phyloP scores from a whole-genome alignment of 805 yeast genomes.

The Saccharomycopsis fibuligera region DNA sequence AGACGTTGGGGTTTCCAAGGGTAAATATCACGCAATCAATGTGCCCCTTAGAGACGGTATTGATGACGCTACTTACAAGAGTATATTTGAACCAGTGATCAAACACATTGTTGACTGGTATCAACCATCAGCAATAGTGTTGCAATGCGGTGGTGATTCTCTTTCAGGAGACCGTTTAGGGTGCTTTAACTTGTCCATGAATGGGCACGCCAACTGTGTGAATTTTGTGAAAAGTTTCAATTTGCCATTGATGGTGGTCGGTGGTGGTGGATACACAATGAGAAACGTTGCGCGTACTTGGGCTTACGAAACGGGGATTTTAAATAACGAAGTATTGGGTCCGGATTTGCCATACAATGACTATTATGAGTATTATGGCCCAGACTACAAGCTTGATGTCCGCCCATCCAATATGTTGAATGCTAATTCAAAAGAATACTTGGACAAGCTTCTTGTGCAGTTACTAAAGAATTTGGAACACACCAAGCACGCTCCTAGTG shows the following conservation, averaged over 20 bases:
- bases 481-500: conserved; percentile 96
- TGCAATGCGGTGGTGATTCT: conserved; percentile 98
- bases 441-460: conserved; percentile 74
- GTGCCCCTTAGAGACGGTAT: conserved; percentile 91
- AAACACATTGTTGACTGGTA: conserved; percentile 73
- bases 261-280: conserved; percentile 99
- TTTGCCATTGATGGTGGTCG: conserved; percentile 86
- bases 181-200: conserved; percentile 87
- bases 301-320: conserved; percentile 87
- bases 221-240: conserved; percentile 79
- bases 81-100: conserved; percentile 85
- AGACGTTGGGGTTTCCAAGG: conserved; percentile 79
- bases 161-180: conserved; percentile 94
- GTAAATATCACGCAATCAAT: conserved; percentile 76
- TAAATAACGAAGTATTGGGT: conserved; percentile 72
- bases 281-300: conserved; percentile 93
- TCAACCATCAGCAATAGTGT: conserved; percentile 93
- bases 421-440: conserved; percentile 88
- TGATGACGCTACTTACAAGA: conserved; percentile 73
- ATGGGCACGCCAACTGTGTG: conserved; percentile 95
- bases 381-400: conserved; percentile 91
- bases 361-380: conserved; percentile 95
- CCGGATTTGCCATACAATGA: conserved; percentile 88
- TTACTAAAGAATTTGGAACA: conserved; percentile 74
- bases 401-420: conserved; percentile 95